These are phyloP conservation scores for Alternaria atra DNA, from an alignment of 2,329 filamentous ascomycete species.

Conservation along the genomic window DNA sequence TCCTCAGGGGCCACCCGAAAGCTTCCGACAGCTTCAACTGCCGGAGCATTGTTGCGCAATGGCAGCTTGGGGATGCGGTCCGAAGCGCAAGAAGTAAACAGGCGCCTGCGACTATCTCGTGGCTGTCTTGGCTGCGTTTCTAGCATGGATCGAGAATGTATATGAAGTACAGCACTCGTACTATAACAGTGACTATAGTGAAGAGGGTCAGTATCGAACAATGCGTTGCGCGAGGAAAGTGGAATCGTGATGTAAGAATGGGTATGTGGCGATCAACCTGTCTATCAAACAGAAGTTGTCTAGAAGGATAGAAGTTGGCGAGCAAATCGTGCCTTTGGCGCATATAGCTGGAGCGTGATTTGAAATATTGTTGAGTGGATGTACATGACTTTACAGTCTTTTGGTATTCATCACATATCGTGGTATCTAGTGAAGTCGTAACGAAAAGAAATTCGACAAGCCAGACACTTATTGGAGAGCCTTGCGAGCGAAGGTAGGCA, in stretches of 20 bases:
- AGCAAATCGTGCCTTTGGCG: background rate
- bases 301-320: background rate
- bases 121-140: background rate
- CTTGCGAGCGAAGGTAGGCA: conserved; percentile 93
- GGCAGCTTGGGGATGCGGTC: background rate
- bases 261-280: background rate
- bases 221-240: background rate
- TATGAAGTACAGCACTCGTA: background rate
- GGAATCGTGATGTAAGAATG: background rate
- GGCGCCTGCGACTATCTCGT: background rate
- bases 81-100: conserved; percentile 11
- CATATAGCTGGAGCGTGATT: background rate
- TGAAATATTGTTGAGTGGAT: background rate
- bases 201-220: background rate
- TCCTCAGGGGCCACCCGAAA: background rate
- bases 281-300: background rate
- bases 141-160: background rate
- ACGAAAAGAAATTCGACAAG: conserved; percentile 19
- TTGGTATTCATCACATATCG: conserved; percentile 34
- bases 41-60: conserved; percentile 6
- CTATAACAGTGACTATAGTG: background rate
- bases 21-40: conserved; percentile 6
- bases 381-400: conserved; percentile 30
- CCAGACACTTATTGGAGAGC: conserved; percentile 57
- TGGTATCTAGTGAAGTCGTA: conserved; percentile 46